Base-by-base conservation (phyloP, 2,329 filamentous ascomycete genomes). In the Colletotrichum aenigma region DNA sequence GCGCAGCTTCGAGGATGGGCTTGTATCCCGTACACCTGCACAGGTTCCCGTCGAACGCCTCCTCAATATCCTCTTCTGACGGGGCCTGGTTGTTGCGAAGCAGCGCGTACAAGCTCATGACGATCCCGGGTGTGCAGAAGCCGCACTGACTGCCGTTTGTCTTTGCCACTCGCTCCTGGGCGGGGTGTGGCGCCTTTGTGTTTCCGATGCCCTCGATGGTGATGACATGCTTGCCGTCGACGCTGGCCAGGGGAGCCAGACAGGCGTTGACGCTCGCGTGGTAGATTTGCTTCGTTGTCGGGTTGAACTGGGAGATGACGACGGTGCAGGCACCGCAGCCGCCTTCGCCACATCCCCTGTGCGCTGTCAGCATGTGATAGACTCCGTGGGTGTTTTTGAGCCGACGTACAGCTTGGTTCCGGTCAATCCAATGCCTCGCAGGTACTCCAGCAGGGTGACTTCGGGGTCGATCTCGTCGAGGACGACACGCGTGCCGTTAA, bases 241-340 rank as follows among this genome's bases (percentile, higher is more conserved):
- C 91, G 81, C 96, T 98, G 79, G 96, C 94, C 62, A 99, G 89
- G 8, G 97, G 97, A 13, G 97, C 96, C 68, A 99, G 89, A 83
- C 97, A 99, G 56, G 97, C 97, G 83, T 99, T 99, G 75, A 98
- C 95, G 70, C 95, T 97, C 73, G 97, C 97, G 88, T 99, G 96
- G 82, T 98, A 98, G 79, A 98, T 95, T 83, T 94, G 91, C 81
- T 95, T 95, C 7, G 96, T 98, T 5, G 95, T 98, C 2, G 96
- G 96, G 82, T 98, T 98, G 82, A 94, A 93, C 84, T 98, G 96
- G 77, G 95, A 98, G 55, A 99, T 91, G 34, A 99, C 96, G 61
- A 98, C 95, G 58, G 96, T 98, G 83, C 96, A 98, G 78, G 97
- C 97, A 80, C 97, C 97, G 82, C 97, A 99, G 3, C 97, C 97